Evolutionary conservation across 495 filamentous ascomycete species (phyloP).

Genomic region (Evansstolkia leycettana): DNA sequence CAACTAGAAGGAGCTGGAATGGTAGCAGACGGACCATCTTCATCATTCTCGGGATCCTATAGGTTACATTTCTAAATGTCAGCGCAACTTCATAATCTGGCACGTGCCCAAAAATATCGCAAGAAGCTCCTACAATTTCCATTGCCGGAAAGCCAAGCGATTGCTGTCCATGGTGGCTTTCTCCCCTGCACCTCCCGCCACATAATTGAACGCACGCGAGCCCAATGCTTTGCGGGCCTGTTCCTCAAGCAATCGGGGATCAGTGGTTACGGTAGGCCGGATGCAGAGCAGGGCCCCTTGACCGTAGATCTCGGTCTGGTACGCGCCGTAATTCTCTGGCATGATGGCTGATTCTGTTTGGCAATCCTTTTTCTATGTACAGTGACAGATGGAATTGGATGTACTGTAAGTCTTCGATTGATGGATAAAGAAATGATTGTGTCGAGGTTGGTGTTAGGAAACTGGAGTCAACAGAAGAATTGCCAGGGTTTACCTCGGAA

Average conservation of each 20-base stretch:
- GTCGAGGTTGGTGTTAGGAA: no score
- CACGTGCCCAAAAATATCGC: no score
- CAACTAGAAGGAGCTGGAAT: slow-evolving; percentile 4
- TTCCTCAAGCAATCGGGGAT: slow-evolving; percentile 46
- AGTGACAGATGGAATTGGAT: no score
- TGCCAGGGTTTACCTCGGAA: no score
- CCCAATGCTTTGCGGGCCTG: slow-evolving; percentile 38
- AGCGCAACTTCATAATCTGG: no score
- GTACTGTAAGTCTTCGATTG: no score
- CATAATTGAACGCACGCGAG: slow-evolving; percentile 43
- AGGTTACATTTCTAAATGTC: not conserved
- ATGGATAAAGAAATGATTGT: no score
- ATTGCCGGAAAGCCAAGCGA: slow-evolving; percentile 50
- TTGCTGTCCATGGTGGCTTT: slow-evolving; percentile 54
- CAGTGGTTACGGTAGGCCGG: slow-evolving; percentile 43
- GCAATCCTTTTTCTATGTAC: no score
- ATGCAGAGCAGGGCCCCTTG: slow-evolving; percentile 35
- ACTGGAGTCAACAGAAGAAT: no score
- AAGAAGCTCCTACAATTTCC: slow-evolving; percentile 42
- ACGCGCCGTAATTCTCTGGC: slow-evolving; percentile 29
- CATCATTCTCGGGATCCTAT: slow-evolving; percentile 31
- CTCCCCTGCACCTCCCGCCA: slow-evolving; percentile 53
- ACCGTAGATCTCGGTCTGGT: slow-evolving; percentile 37
- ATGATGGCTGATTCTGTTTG: slow-evolving; percentile 8
- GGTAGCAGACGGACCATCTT: slow-evolving; percentile 1